Evolutionary conservation across 1,139 yeast genomes (phyloP), one percentile per base, ranked within the genome.

Genomic region (Ogataea hybrid): DNA sequence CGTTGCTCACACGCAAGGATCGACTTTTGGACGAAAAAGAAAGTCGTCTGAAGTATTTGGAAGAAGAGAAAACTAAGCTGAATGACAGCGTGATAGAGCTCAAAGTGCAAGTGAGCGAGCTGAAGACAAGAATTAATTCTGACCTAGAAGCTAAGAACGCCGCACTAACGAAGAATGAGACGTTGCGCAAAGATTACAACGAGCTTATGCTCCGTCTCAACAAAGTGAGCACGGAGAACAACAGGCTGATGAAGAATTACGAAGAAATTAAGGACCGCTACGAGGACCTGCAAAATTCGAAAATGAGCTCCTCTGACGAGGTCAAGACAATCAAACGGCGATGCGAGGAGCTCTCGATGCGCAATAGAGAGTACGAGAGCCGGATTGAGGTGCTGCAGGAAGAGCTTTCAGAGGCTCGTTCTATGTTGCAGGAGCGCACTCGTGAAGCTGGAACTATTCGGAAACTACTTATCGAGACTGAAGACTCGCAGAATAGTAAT

Each of bases 381-480:
- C 73, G 77, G 49, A 69, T 77, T 22, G 92, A 86, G 45, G 74
- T 79, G 3, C 63, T 90, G 37, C 90, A 86, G 52, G 96, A 88
- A 46, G 96, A 90, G 55, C 64, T 90, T 12, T 69, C 76, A 8
- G 97, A 90, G 46, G 70, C 86, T 5, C 76, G 88, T 47, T 74
- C 77, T 33, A 71, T 81, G 61, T 65, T 90, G 7, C 92, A 83
- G 55, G 96, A 89, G 52, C 76, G 95, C 49, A 79, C 84, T 0
- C 71, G 90, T 37, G 97, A 92, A 63, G 72, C 89, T 0, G 70
- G 81, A 4, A 80, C 88, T 0, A 75, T 88, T 64, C 74, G 95
- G 50, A 69, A 87, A 47, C 63, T 88, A 29, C 59, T 88, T 20
- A 62, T 78, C 35, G 96, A 87, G 34, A 73, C 78, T 5, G 92